Conservation (phyloP, 345 rosid species). For the Angophora floribunda region DNA sequence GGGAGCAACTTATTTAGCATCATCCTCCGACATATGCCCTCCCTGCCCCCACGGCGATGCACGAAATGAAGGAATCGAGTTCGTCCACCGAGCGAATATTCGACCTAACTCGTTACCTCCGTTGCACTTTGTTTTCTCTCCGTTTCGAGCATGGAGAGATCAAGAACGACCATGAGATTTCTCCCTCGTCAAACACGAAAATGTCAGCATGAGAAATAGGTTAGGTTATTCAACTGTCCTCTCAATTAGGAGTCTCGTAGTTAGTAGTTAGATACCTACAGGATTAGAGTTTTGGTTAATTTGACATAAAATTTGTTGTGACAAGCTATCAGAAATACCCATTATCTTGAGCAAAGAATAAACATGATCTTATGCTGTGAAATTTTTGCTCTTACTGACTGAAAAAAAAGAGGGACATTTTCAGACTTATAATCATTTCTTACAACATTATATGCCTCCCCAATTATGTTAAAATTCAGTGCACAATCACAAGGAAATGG, state of each 20-base stretch:
- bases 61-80: background rate
- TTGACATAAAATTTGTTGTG: background rate
- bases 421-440: background rate
- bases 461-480: too few species aligned
- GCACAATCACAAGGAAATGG: background rate
- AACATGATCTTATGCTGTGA: background rate
- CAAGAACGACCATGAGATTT: background rate
- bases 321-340: background rate
- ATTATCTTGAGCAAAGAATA: background rate
- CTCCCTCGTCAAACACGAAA: background rate
- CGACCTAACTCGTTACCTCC: background rate
- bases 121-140: background rate
- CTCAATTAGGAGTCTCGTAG: background rate
- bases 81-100: background rate
- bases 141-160: background rate
- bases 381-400: background rate
- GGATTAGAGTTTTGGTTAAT: background rate
- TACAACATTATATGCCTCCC: background rate
- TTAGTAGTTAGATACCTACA: background rate
- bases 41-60: background rate
- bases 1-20: background rate
- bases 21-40: background rate
- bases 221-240: background rate
- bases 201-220: background rate
- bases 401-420: background rate